Conservation (phyloP, 202 grass and related monocot species). For the Thinopyrum obtusiflorum region DNA sequence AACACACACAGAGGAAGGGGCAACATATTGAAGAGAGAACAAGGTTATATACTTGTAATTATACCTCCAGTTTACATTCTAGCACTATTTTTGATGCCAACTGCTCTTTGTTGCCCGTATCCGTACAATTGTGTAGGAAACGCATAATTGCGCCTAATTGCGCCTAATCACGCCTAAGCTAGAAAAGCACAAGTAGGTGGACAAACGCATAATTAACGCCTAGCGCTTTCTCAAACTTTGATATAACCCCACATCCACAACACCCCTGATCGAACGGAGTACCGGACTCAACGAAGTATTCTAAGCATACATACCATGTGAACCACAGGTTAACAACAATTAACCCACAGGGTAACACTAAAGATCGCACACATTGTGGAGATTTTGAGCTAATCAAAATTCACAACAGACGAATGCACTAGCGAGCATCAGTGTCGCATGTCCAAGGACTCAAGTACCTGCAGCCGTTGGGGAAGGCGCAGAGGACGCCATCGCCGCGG, state of each 20-base stretch:
- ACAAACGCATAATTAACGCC: no score
- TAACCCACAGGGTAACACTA: background rate
- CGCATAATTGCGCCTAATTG: no score
- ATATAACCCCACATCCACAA: background rate
- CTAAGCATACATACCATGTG: background rate
- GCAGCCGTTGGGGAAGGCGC: slow-evolving; percentile 75
- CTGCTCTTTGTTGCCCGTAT: no score
- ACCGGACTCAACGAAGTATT: background rate
- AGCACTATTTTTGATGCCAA: no score
- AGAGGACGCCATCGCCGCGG: slow-evolving; percentile 60
- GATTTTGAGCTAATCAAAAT: background rate
- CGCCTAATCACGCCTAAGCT: no score
- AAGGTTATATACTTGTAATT: no score
- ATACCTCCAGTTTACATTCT: no score
- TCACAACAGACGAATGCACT: background rate
- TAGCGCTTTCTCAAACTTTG: no score
- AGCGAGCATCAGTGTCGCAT: background rate
- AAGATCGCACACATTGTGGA: slow-evolving; percentile 7
- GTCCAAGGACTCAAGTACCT: slow-evolving; percentile 35
- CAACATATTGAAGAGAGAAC: no score
- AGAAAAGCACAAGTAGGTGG: no score
- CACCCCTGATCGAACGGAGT: background rate
- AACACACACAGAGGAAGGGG: no score
- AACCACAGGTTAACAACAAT: background rate
- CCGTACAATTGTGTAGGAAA: no score